Conservation (phyloP, 2,329 filamentous ascomycete genomes). For the Scopulariopsis brevicaulis region DNA sequence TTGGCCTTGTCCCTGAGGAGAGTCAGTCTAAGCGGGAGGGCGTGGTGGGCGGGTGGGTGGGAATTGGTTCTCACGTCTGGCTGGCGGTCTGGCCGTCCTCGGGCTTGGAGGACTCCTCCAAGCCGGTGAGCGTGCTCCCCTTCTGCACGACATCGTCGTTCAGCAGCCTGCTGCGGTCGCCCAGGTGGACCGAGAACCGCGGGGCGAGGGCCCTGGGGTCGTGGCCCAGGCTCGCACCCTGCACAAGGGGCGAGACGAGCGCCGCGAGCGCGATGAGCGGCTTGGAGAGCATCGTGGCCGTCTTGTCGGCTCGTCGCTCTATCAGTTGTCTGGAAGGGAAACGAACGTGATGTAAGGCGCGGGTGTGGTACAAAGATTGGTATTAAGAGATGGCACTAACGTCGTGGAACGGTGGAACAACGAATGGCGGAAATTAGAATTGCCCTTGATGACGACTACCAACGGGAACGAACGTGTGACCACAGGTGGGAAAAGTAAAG, state of each 20-base stretch:
- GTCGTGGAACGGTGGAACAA: too few relatives aligned
- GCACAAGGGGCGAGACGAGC: not conserved
- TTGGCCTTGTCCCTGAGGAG: conserved; percentile 31
- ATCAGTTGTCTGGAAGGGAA: not conserved
- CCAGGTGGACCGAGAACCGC: not conserved
- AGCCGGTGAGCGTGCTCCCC: not conserved
- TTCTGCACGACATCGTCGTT: not conserved
- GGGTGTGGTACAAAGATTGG: too few relatives aligned
- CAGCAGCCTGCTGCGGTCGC: not conserved
- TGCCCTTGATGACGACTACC: too few relatives aligned
- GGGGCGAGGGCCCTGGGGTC: not conserved
- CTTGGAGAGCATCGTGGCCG: not conserved
- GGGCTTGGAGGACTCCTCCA: not conserved
- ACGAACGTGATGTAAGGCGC: not conserved
- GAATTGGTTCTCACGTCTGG: not conserved
- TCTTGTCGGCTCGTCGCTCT: not conserved
- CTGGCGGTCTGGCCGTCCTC: not conserved
- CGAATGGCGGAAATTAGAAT: too few relatives aligned
- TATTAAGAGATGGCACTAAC: too few relatives aligned
- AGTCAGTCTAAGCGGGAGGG: not conserved
- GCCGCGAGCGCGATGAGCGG: not conserved
- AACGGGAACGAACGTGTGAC: too few relatives aligned
- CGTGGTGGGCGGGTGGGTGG: not conserved
- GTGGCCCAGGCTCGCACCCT: not conserved
- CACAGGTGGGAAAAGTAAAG: too few relatives aligned